phyloP scores from a whole-genome alignment of 495 filamentous ascomycete species.

The Lepraria neglecta region DNA sequence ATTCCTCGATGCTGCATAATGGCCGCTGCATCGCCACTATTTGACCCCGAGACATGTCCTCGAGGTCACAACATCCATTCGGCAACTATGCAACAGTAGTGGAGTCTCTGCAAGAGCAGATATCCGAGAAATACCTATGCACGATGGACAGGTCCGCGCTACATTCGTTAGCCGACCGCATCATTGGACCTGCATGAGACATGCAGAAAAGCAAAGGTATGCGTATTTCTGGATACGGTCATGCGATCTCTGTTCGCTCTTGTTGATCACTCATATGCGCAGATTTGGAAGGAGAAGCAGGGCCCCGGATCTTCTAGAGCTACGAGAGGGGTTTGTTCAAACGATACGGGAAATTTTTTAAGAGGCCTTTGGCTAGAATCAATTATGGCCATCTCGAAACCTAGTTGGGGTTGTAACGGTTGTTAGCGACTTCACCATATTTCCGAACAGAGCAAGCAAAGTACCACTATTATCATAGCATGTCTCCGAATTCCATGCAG shows the following conservation, averaged over 20 bases:
- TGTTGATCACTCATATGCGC: neutral
- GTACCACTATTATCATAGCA: neutral
- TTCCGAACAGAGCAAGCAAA: neutral
- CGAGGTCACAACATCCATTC: no score
- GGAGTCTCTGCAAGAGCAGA: no score
- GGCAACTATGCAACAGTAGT: no score
- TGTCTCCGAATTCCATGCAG: neutral
- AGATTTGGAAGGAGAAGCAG: neutral
- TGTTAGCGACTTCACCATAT: neutral
- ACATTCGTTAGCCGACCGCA: neutral
- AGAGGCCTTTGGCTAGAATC: no score
- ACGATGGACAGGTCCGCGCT: neutral
- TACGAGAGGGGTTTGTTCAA: neutral
- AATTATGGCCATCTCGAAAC: no score
- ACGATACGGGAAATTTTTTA: neutral
- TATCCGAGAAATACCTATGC: neutral
- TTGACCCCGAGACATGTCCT: no score
- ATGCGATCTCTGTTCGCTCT: neutral
- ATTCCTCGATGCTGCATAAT: no score
- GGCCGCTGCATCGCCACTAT: no score
- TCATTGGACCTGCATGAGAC: conserved; percentile 2
- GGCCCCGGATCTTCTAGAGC: neutral
- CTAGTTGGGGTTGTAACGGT: neutral
- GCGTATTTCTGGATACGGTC: neutral
- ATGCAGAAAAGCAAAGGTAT: neutral